phyloP scores from a whole-genome alignment of 2,329 filamentous ascomycete genomes.

The Myriosclerotinia scirpicola region DNA sequence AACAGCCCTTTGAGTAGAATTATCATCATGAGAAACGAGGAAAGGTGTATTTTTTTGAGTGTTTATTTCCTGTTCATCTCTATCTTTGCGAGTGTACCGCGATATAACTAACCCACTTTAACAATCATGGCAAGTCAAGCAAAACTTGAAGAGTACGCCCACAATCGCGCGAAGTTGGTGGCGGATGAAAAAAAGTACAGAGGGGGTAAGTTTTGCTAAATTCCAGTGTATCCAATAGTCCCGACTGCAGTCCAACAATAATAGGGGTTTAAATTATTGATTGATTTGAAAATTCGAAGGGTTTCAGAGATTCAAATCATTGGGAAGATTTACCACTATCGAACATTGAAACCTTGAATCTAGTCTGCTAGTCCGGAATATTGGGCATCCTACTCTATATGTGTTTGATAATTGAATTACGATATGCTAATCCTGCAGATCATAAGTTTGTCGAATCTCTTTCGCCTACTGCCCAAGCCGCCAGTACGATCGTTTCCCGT shows the following conservation, averaged over 20 bases:
- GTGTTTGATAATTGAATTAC: neutral
- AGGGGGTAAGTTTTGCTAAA: neutral
- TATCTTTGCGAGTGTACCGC: neutral
- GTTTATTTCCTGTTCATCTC: neutral
- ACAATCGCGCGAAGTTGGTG: neutral
- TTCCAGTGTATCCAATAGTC: too few species aligned
- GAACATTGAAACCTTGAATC: too few species aligned
- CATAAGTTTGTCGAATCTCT: constrained; percentile 68
- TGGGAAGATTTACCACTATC: too few species aligned
- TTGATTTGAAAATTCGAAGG: too few species aligned
- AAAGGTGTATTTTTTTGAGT: neutral
- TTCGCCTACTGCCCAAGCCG: constrained; percentile 72
- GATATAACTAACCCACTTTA: neutral
- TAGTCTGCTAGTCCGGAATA: too few species aligned
- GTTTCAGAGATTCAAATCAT: too few species aligned
- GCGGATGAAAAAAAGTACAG: neutral
- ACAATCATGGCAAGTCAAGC: neutral
- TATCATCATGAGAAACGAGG: neutral
- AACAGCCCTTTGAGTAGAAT: too few species aligned
- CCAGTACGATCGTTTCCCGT: constrained; percentile 72
- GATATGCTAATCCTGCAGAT: constrained; percentile 46
- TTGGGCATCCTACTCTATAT: neutral
- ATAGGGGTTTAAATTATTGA: too few species aligned
- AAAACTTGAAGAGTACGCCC: neutral
- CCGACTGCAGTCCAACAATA: too few species aligned